phyloP scores from a whole-genome alignment of 225 moss, liverwort and hornwort genomes.

The Polytrichum commune region DNA sequence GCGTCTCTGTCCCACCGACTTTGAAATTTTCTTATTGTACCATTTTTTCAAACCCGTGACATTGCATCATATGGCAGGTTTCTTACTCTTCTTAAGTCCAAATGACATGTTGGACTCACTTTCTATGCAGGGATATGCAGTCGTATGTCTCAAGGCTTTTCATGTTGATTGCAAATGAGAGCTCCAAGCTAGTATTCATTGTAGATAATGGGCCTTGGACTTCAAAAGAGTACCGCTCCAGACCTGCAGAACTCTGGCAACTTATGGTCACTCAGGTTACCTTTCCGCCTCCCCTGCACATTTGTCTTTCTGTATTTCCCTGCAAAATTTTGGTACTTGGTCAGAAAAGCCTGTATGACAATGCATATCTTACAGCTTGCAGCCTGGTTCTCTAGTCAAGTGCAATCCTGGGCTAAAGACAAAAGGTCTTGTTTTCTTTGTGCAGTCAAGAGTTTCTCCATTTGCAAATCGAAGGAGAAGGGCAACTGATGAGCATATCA shows the following conservation, averaged over 20 bases:
- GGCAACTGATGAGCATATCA: slow-evolving; percentile 22
- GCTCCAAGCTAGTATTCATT: slow-evolving; percentile 74
- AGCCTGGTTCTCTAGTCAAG: not conserved
- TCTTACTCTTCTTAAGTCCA: not conserved
- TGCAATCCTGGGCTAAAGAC: not conserved
- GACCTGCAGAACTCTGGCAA: slow-evolving; percentile 83
- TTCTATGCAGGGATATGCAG: slow-evolving; percentile 70
- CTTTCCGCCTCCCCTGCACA: not conserved
- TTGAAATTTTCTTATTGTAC: not conserved
- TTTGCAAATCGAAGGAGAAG: slow-evolving; percentile 76
- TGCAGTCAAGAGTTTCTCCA: slow-evolving; percentile 85
- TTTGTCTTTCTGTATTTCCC: not conserved
- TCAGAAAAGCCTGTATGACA: not conserved
- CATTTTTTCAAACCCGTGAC: not conserved
- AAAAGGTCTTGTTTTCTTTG: not conserved
- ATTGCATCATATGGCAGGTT: not conserved
- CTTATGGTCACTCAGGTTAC: slow-evolving; percentile 76
- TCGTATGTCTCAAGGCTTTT: slow-evolving; percentile 89
- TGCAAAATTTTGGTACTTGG: not conserved
- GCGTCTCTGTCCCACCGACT: not conserved
- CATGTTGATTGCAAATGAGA: slow-evolving; percentile 66
- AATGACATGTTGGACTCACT: slow-evolving; percentile 1
- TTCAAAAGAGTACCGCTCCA: slow-evolving; percentile 56
- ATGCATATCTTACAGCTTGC: not conserved
- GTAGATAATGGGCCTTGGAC: slow-evolving; percentile 95